These are phyloP conservation scores for Blastobotrys buckinghamii DNA, from an alignment of 1,139 yeast genomes.

Conservation along the genomic window DNA sequence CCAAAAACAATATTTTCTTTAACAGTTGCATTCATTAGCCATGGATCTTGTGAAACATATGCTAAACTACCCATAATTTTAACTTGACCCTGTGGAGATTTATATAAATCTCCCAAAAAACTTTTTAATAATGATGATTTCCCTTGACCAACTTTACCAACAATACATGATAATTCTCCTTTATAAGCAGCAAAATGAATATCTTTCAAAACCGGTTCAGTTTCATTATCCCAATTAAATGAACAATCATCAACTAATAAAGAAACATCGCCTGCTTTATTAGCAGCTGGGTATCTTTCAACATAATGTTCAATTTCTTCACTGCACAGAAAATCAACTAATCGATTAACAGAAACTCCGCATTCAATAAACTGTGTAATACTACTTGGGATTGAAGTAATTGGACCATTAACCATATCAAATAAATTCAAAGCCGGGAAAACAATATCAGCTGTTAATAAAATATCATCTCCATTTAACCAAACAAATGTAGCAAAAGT, in stretches of 20 bases:
- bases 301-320: constrained; percentile 45
- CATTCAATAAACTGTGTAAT: constrained; percentile 50
- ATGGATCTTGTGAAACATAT: constrained; percentile 84
- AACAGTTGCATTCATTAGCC: constrained; percentile 95
- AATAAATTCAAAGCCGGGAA: constrained; percentile 67
- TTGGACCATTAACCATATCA: constrained; percentile 53
- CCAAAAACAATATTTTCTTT: constrained; percentile 89
- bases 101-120: constrained; percentile 73
- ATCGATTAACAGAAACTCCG: constrained; percentile 53
- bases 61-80: constrained; percentile 74
- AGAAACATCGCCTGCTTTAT: constrained; percentile 32
- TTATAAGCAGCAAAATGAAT: constrained; percentile 59
- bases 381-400: constrained; percentile 42
- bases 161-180: constrained; percentile 81
- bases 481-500: constrained; percentile 53
- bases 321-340: constrained; percentile 45
- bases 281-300: constrained; percentile 33
- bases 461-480: constrained; percentile 33
- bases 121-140: constrained; percentile 84
- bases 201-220: constrained; percentile 1
- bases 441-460: constrained; percentile 64
- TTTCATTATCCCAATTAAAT: constrained; percentile 40
- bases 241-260: constrained; percentile 41
- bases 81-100: constrained; percentile 66
- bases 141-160: constrained; percentile 92